Evolutionary conservation across 495 filamentous ascomycete genomes (phyloP).

Genomic region (Aspergillus egyptiacus): DNA sequence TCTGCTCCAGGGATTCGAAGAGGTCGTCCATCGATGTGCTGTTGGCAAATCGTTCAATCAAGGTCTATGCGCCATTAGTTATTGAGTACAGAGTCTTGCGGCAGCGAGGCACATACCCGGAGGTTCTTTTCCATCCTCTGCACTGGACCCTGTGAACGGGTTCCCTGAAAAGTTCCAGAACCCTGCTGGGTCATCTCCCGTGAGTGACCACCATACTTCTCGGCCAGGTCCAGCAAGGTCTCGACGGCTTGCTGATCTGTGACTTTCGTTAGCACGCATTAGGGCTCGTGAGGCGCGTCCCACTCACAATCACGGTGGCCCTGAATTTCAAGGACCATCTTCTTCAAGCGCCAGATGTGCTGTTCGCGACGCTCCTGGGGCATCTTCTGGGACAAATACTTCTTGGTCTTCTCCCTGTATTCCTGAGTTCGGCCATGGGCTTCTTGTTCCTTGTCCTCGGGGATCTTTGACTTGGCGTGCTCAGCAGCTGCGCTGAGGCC

Average conservation of each 20-base stretch:
- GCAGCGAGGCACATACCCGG: slow-evolving; percentile 46
- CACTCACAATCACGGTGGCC: slow-evolving; percentile 80
- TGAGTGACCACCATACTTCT: slow-evolving; percentile 75
- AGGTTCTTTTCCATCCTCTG: slow-evolving; percentile 71
- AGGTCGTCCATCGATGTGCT: slow-evolving; percentile 82
- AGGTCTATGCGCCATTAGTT: slow-evolving; percentile 53
- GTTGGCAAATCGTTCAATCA: slow-evolving; percentile 95
- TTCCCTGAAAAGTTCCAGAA: slow-evolving; percentile 61
- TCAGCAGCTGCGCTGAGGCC: slow-evolving; percentile 46
- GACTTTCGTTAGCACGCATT: not conserved
- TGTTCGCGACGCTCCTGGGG: slow-evolving; percentile 93
- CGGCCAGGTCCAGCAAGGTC: slow-evolving; percentile 75
- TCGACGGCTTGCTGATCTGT: slow-evolving; percentile 78
- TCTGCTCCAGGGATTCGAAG: slow-evolving; percentile 74
- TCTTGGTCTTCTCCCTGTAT: slow-evolving; percentile 46
- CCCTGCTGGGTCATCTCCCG: slow-evolving; percentile 58
- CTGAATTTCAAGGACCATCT: slow-evolving; percentile 95
- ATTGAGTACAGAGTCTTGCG: slow-evolving; percentile 13
- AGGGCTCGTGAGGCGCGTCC: too few relatives aligned
- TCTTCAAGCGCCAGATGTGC: slow-evolving; percentile 88
- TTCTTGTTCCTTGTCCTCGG: slow-evolving; percentile 41
- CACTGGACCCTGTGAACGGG: slow-evolving; percentile 54
- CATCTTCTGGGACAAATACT: slow-evolving; percentile 77
- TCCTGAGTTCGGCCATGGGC: slow-evolving; percentile 25
- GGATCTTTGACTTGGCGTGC: slow-evolving; percentile 45